A percentile compares a stretch with the other conserved stretches of the same genome.
These are phyloP conservation scores for Plantago coronopus DNA, from an alignment of 305 asterid species.

Conservation along the genomic window DNA sequence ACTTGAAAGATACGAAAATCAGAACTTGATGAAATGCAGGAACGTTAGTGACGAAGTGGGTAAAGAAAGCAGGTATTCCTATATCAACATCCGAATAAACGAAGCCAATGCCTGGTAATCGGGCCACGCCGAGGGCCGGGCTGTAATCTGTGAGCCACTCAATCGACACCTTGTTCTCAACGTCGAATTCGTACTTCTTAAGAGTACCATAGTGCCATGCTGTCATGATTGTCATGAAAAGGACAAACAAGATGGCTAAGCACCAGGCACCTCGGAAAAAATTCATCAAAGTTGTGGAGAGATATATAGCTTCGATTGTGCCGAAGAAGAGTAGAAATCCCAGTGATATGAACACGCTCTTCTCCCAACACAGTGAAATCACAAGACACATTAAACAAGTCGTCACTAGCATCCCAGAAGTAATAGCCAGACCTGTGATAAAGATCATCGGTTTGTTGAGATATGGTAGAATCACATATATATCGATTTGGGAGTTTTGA, in stretches of 20 bases:
- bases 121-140: conserved; percentile 67
- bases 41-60: conserved; percentile 78
- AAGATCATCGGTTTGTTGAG: conserved; percentile 9
- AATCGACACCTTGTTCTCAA: conserved; percentile 68
- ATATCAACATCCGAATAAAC: conserved; percentile 61
- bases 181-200: conserved; percentile 68
- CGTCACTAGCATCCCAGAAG: conserved; percentile 68
- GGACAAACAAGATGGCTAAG: conserved; percentile 39
- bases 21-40: conserved; percentile 87
- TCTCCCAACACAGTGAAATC: conserved; percentile 82
- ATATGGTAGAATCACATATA: background rate
- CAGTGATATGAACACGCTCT: conserved; percentile 38
- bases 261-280: conserved; percentile 82
- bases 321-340: conserved; percentile 70
- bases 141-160: conserved; percentile 84
- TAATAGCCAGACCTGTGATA: conserved; percentile 65
- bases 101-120: conserved; percentile 87
- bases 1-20: conserved; percentile 76
- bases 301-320: conserved; percentile 56
- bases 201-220: conserved; percentile 92
- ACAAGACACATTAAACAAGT: conserved; percentile 88
- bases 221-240: conserved; percentile 57
- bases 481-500: background rate
- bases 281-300: conserved; percentile 53
- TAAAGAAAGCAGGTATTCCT: conserved; percentile 87